phyloP scores from a whole-genome alignment of 164 flowering plant genomes.

The Berberis vulgaris region DNA sequence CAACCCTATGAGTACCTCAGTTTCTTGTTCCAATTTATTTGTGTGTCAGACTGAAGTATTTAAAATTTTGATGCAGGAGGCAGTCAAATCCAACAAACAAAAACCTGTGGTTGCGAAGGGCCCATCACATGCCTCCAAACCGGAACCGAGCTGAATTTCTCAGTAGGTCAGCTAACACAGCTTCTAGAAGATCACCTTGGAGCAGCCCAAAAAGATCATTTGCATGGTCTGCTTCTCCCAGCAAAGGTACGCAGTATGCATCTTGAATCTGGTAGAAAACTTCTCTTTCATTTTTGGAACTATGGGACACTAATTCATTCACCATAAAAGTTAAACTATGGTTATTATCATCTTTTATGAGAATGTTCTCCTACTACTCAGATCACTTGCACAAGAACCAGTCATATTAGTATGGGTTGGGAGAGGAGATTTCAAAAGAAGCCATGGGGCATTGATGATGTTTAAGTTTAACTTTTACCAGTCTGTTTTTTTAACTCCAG shows the following conservation, averaged over 20 bases:
- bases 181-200: constrained; percentile 25
- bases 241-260: constrained; percentile 32
- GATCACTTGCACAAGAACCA: background rate
- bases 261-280: background rate
- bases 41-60: background rate
- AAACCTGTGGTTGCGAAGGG: constrained; percentile 21
- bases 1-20: too few relatives aligned
- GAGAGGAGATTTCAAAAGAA: background rate
- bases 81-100: constrained; percentile 11
- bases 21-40: too few relatives aligned
- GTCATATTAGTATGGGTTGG: background rate
- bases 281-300: background rate
- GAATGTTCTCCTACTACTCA: too few relatives aligned
- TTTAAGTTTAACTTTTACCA: background rate
- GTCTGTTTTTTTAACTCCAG: background rate
- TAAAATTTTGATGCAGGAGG: constrained; percentile 21
- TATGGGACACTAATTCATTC: too few relatives aligned
- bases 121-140: constrained; percentile 13
- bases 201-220: constrained; percentile 24
- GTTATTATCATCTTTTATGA: background rate
- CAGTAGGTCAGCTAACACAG: constrained; percentile 31
- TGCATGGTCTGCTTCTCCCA: constrained; percentile 40
- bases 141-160: constrained; percentile 55
- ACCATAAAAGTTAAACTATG: background rate
- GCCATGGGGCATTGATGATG: background rate